These are phyloP conservation scores for Citrus cavaleriei DNA, from an alignment of 345 rosid species.

Conservation along the genomic window DNA sequence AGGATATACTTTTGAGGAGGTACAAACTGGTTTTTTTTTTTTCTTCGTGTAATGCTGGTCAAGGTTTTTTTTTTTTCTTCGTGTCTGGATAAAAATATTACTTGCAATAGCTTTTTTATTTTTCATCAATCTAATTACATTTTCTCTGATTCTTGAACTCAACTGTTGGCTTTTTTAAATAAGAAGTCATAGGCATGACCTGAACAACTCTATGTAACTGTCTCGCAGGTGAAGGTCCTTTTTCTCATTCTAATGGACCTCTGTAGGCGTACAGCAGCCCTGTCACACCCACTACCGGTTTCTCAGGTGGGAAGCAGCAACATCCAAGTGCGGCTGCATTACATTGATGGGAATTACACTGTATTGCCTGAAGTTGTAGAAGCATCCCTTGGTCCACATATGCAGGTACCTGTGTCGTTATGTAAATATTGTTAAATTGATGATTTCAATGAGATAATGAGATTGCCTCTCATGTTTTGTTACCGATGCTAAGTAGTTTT, in stretches of 20 bases:
- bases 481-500: background rate
- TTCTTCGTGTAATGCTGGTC: conserved; percentile 48
- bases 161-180: background rate
- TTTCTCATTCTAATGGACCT: conserved; percentile 98
- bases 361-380: conserved; percentile 99
- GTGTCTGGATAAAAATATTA: background rate
- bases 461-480: background rate
- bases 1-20: conserved; percentile 99
- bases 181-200: background rate
- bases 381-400: conserved; percentile 98
- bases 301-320: conserved; percentile 90
- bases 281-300: conserved; percentile 77
- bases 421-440: background rate
- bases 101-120: background rate
- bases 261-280: conserved; percentile 75
- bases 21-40: conserved; percentile 15
- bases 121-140: background rate
- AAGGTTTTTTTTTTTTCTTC: conserved; percentile 38
- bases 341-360: conserved; percentile 93
- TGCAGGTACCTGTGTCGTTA: conserved; percentile 63
- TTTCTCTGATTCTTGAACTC: background rate
- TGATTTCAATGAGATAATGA: background rate
- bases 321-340: conserved; percentile 97
- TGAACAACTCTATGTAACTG: background rate
- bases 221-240: conserved; percentile 86